Percentiles rank a stretch among this genome's conserved stretches.
Evolutionary conservation across 805 yeast genomes (phyloP).

Genomic region (Ogataea ramenticola): DNA sequence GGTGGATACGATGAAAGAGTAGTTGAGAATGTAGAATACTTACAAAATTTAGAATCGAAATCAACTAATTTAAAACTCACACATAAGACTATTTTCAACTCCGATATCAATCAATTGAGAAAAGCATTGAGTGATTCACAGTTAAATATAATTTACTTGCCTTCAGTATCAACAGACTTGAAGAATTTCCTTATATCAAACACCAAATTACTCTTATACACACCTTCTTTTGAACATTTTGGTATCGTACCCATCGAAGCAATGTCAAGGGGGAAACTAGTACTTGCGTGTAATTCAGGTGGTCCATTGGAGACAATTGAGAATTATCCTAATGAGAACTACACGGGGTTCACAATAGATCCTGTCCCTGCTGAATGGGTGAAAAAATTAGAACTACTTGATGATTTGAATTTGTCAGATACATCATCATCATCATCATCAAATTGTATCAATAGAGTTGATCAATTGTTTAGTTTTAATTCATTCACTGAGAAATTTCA

Average conservation of each 20-base stretch:
- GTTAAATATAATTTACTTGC: slow-evolving; percentile 61
- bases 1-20: slow-evolving; percentile 89
- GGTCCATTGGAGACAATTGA: slow-evolving; percentile 85
- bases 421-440: no score
- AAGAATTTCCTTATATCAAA: slow-evolving; percentile 55
- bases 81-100: slow-evolving; percentile 10
- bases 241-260: slow-evolving; percentile 98
- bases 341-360: slow-evolving; percentile 56
- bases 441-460: slow-evolving; percentile 31
- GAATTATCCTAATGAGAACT: slow-evolving; percentile 8
- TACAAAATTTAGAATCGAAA: slow-evolving; percentile 49
- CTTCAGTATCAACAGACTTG: slow-evolving; percentile 63
- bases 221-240: slow-evolving; percentile 90
- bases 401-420: background rate
- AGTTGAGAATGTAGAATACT: slow-evolving; percentile 65
- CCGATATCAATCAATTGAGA: slow-evolving; percentile 13
- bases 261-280: slow-evolving; percentile 78
- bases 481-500: slow-evolving; percentile 25
- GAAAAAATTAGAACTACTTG: background rate
- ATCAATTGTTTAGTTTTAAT: slow-evolving; percentile 34
- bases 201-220: slow-evolving; percentile 64
- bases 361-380: slow-evolving; percentile 46
- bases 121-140: no score
- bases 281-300: slow-evolving; percentile 80
- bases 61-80: slow-evolving; percentile 39